A percentile compares a stretch with the other conserved stretches of the same genome.
Evolutionary conservation across 148 eudicot genomes (phyloP).

Genomic region (Rhododendron ferrugineum): DNA sequence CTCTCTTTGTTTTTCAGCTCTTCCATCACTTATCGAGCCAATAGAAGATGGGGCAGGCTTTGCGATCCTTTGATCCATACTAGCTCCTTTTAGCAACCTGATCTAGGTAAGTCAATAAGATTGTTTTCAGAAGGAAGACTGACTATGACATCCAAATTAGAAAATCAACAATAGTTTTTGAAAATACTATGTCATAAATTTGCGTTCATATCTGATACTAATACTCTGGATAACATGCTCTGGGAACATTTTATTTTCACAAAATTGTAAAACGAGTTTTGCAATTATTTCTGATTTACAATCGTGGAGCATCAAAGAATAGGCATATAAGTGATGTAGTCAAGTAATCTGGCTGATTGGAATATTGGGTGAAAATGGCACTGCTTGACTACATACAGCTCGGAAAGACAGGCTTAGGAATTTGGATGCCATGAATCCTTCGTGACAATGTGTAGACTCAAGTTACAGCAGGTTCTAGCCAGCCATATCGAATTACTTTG

Average conservation of each 20-base stretch:
- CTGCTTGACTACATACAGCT: not conserved
- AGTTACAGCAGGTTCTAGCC: not conserved
- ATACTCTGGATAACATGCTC: not conserved
- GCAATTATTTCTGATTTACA: not conserved
- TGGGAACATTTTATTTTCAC: not conserved
- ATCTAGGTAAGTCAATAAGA: conserved; percentile 7
- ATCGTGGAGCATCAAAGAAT: not conserved
- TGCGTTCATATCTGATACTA: not conserved
- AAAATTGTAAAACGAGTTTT: not conserved
- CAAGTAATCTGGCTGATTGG: not conserved
- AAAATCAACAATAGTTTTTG: not conserved
- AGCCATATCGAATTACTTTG: not conserved
- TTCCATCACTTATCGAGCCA: conserved; percentile 45
- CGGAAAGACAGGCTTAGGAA: not conserved
- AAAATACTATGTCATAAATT: not conserved
- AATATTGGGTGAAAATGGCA: not conserved
- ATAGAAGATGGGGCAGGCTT: conserved; percentile 41
- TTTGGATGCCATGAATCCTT: not conserved
- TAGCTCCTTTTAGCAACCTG: conserved; percentile 39
- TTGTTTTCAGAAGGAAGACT: conserved; percentile 2
- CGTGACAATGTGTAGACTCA: not conserved
- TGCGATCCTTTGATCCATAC: conserved; percentile 21
- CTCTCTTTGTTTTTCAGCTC: conserved; percentile 48
- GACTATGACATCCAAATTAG: not conserved
- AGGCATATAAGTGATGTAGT: not conserved